Base-by-base conservation (phyloP, 2,329 filamentous ascomycete species). In the Scedosporium dehoogii region DNA sequence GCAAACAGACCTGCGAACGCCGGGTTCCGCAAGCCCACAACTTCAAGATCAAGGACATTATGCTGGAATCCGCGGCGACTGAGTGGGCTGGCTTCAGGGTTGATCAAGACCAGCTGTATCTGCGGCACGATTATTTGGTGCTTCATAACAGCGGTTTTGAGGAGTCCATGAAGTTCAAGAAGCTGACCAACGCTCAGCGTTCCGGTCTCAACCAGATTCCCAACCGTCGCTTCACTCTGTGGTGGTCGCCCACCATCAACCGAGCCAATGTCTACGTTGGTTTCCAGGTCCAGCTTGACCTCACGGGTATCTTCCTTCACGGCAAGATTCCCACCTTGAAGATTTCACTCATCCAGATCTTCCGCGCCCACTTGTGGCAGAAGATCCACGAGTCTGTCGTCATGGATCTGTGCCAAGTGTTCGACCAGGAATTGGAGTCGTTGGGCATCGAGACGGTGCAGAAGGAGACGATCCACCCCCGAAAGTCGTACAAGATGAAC, bases 401-500 rank as follows among this genome's bases (percentile, higher is more conserved):
- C 41, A 99, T 99, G 94, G 94, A 99, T 81, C 76, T 99, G 71
- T 97, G 94, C 69, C 96, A 99, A 73, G 94, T 99, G 14, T 96
- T 99, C 69, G 94, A 99, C 68, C 93, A 97, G 71, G 94, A 99
- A 73, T 79, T 99, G 53, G 94, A 99, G 74, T 92, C 94, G 38
- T 81, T 99, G 3, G 92, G 92, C 42, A 97, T 99, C 63, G 94
- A 99, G 75, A 96, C 92, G 2, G 94, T 97, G 4, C 94, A 99
- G 73, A 99, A 99, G 76, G 94, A 99, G 78, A 97, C 94, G 0
- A 99, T 99, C 64, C 94, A 99, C 79, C 94, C 94, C 60, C 85
- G 94, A 85, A 99, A 99, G 78, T 97, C 92, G 4, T 99, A 99
- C 85, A 99, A 99, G 85, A 99, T 99, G 94, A 99, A 99, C 81